A percentile compares a stretch with the other conserved stretches of the same genome.
These are phyloP conservation scores for Imleria badia DNA, from an alignment of 768 basidiomycete genomes.

Conservation along the genomic window DNA sequence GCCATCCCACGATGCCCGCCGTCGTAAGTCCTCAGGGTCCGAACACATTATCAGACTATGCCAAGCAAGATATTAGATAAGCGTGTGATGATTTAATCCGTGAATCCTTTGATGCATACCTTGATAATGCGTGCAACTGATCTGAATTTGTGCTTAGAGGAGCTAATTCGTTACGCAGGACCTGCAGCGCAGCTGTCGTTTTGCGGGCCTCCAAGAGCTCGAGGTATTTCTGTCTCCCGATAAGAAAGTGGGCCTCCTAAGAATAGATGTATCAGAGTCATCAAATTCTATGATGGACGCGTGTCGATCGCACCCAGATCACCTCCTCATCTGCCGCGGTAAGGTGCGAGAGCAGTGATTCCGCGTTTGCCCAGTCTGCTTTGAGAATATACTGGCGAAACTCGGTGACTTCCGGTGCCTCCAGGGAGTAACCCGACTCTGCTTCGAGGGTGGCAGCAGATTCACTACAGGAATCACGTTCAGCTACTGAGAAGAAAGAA, in stretches of 20 bases:
- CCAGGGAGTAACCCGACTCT: conserved; percentile 89
- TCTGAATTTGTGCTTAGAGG: conserved; percentile 78
- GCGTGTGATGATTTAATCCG: conserved; percentile 11
- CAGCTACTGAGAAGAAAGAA: conserved; percentile 7
- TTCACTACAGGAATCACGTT: conserved; percentile 52
- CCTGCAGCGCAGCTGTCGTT: conserved; percentile 78
- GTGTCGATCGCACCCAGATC: conserved; percentile 56
- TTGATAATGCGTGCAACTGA: conserved; percentile 82
- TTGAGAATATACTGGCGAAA: conserved; percentile 80
- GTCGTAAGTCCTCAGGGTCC: conserved; percentile 77
- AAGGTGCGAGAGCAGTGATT: conserved; percentile 62
- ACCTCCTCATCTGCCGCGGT: conserved; percentile 69
- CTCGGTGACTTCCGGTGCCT: conserved; percentile 70
- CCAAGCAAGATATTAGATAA: conserved; percentile 15
- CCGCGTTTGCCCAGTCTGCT: conserved; percentile 79
- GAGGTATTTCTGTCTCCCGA: conserved; percentile 94
- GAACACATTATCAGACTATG: conserved; percentile 90
- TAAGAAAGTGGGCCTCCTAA: conserved; percentile 82
- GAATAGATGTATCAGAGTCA: conserved; percentile 23
- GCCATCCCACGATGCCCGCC: conserved; percentile 87
- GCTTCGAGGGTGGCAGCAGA: conserved; percentile 86
- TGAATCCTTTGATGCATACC: conserved; percentile 46
- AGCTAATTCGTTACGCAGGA: conserved; percentile 86
- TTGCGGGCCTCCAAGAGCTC: conserved; percentile 83
- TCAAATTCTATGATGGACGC: conserved; percentile 3